Evolutionary conservation across 805 yeast species (phyloP).

Genomic region (Grigorovia yakushimaensis): DNA sequence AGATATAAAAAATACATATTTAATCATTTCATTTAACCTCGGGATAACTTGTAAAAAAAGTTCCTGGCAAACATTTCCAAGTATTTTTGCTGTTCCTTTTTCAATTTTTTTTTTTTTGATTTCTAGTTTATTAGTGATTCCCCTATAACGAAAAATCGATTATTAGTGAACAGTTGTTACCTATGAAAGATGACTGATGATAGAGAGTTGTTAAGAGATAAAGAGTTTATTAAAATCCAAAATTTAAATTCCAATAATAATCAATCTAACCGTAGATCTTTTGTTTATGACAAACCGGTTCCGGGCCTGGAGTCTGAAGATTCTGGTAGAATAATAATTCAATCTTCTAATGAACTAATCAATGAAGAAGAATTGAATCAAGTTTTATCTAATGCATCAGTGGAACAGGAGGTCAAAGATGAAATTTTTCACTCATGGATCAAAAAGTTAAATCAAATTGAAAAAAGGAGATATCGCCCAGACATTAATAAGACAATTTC

Average conservation of each 20-base stretch:
- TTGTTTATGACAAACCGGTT: conserved; percentile 8
- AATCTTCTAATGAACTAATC: not conserved
- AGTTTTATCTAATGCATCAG: not conserved
- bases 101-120: no score
- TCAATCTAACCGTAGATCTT: conserved; percentile 9
- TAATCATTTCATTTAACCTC: no score
- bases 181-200: not conserved
- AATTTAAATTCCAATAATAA: conserved; percentile 15
- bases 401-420: conserved; percentile 3
- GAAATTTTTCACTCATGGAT: conserved; percentile 6
- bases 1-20: no score
- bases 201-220: conserved; percentile 14
- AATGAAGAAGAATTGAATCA: not conserved
- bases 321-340: not conserved
- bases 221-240: conserved; percentile 18
- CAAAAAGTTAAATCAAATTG: conserved; percentile 7
- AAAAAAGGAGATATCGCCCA: conserved; percentile 6
- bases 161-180: not conserved
- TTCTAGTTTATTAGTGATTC: no score
- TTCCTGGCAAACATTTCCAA: no score
- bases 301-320: not conserved
- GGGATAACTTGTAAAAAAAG: no score
- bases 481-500: conserved; percentile 28
- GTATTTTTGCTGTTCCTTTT: no score
- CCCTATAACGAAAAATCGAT: not conserved